Conservation (phyloP, 257 asterid species). For the Solanum tarijense region DNA sequence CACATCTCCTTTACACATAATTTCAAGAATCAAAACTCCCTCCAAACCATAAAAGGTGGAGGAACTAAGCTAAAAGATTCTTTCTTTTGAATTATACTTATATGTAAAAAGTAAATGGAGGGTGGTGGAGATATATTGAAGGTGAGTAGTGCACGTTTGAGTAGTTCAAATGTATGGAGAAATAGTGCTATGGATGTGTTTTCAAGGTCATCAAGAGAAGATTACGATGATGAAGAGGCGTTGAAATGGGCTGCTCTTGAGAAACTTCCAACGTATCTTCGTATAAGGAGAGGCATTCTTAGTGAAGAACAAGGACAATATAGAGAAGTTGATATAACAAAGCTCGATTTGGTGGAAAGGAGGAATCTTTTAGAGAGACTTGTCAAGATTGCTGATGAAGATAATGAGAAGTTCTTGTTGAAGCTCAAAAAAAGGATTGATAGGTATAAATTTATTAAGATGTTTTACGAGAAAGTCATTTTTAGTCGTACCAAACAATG, state of each 20-base stretch:
- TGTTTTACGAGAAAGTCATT: neutral
- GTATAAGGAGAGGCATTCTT: slow-evolving; percentile 58
- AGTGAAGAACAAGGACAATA: slow-evolving; percentile 41
- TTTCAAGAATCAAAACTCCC: slow-evolving; percentile 20
- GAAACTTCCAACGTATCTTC: slow-evolving; percentile 65
- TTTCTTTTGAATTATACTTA: neutral
- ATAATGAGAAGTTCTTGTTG: slow-evolving; percentile 65
- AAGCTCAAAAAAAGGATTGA: slow-evolving; percentile 57
- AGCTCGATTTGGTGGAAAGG: slow-evolving; percentile 55
- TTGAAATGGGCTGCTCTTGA: slow-evolving; percentile 85
- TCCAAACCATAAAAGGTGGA: neutral
- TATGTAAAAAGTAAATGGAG: slow-evolving; percentile 24
- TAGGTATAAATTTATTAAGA: slow-evolving; percentile 19
- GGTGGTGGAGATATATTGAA: slow-evolving; percentile 36
- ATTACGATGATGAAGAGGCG: slow-evolving; percentile 75
- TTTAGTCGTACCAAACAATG: neutral
- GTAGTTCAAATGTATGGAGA: slow-evolving; percentile 73
- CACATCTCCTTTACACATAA: neutral
- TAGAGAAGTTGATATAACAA: slow-evolving; percentile 45
- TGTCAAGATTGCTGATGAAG: slow-evolving; percentile 61
- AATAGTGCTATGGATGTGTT: slow-evolving; percentile 55
- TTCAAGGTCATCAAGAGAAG: slow-evolving; percentile 47
- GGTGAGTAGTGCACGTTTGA: slow-evolving; percentile 45
- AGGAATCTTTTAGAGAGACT: slow-evolving; percentile 63
- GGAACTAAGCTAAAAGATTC: neutral